Evolutionary conservation across 306 rosid species (phyloP), one percentile per base, ranked within the genome.

Genomic region (Quercus dentata): DNA sequence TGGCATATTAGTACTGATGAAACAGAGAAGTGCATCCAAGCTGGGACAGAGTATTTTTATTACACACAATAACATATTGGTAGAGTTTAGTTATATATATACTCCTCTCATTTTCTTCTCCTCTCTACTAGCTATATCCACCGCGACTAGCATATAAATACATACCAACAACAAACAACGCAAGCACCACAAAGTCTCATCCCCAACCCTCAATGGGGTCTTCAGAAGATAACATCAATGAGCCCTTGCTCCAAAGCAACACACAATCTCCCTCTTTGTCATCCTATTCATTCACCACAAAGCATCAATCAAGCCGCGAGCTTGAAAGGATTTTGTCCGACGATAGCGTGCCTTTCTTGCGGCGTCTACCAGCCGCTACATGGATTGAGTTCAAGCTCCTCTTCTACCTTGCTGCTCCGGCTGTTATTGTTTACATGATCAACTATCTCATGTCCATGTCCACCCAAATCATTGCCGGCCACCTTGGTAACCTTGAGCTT

Each of bases 371-470:
- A 13, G 35, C 76, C 1, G 97, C 95, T 65, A 35, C 90, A 1
- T 86, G 82, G 91, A 55, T 88, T 54, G 94, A 90, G 80, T 44
- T 83, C 14, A 84, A 51, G 72, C 93, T 89, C 7, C 89, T 91
- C 5, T 83, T 81, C 82, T 51, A 4, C 83, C 52, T 91, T 6
- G 97, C 97, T 1, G 90, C 92, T 1, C 97, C 97, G 0, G 90
- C 94, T 0, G 84, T 91, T 0, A 0, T 86, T 1, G 92, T 88
- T 3, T 91, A 89, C 73, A 44, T 83, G 57, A 83, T 88, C 87
- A 91, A 89, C 75, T 88, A 85, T 23, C 52, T 91, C 69, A 89
- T 89, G 97, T 86, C 92, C 69, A 86, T 91, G 94, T 88, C 92
- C 74, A 83, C 97, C 4, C 94, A 88, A 72, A 88, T 91, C 71